phyloP scores from a whole-genome alignment of 352 stramenopile species.

The Pythium phragmitis region DNA sequence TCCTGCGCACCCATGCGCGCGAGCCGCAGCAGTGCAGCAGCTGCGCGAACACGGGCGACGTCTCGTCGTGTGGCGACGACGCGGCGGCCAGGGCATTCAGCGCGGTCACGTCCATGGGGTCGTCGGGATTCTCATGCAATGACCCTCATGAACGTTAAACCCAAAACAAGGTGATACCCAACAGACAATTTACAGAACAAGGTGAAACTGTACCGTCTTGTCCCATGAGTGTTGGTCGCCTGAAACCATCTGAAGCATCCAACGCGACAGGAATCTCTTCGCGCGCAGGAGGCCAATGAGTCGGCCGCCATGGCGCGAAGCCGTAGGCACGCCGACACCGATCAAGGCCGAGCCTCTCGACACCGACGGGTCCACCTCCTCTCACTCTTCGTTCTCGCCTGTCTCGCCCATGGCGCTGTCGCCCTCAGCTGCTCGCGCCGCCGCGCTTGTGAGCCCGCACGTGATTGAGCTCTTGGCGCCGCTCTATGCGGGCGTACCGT shows the following conservation, averaged over 20 bases:
- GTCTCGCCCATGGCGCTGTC: neutral
- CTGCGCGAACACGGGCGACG: slow-evolving; percentile 35
- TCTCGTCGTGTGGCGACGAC: slow-evolving; percentile 17
- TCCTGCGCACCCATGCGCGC: slow-evolving; percentile 41
- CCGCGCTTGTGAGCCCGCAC: slow-evolving; percentile 4
- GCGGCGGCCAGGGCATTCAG: slow-evolving; percentile 44
- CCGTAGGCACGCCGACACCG: neutral
- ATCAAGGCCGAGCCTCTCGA: neutral
- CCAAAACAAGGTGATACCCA: slow-evolving; percentile 3
- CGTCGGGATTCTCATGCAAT: no score
- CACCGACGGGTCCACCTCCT: neutral
- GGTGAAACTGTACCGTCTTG: neutral
- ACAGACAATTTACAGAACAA: neutral
- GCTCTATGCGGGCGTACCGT: slow-evolving; percentile 9
- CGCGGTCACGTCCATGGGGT: slow-evolving; percentile 18
- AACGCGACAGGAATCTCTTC: neutral
- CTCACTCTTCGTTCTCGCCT: neutral
- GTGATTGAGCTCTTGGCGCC: slow-evolving; percentile 26
- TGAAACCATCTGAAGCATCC: neutral
- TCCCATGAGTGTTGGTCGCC: slow-evolving; percentile 11
- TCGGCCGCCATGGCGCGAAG: slow-evolving; percentile 1
- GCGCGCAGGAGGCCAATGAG: neutral
- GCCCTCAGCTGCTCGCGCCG: neutral
- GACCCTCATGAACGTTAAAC: neutral
- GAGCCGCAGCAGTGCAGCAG: slow-evolving; percentile 70